Conservation (phyloP, 176 grass and related monocot species). For the Phoenix dactylifera region DNA sequence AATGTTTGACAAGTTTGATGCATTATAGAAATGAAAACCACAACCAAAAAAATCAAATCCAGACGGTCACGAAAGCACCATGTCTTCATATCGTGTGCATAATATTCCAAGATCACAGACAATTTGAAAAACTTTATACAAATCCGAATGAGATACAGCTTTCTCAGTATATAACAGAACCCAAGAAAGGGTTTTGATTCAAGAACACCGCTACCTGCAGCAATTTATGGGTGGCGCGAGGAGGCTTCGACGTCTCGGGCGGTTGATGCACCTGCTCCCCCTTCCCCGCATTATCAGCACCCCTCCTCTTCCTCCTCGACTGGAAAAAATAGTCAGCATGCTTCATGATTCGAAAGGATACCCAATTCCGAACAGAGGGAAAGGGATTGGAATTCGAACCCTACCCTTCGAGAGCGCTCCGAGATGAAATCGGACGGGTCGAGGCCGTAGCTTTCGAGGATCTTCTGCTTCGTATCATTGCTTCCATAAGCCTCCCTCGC, state of each 20-base stretch:
- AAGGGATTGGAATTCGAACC: slow-evolving; percentile 1
- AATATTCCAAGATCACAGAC: too few species aligned
- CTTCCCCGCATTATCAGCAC: not conserved
- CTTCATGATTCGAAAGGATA: not conserved
- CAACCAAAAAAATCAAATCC: too few species aligned
- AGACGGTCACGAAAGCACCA: too few species aligned
- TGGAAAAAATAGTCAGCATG: slow-evolving; percentile 7
- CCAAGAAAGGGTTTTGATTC: too few species aligned
- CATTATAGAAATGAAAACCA: too few species aligned
- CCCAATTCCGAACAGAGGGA: not conserved
- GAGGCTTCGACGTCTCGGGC: slow-evolving; percentile 17
- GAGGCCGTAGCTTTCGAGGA: slow-evolving; percentile 63
- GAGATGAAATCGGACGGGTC: slow-evolving; percentile 47
- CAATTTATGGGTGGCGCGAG: slow-evolving; percentile 76
- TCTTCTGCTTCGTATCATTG: slow-evolving; percentile 4
- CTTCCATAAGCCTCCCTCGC: slow-evolving; percentile 29
- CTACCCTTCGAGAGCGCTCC: slow-evolving; percentile 31
- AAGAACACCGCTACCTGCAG: slow-evolving; percentile 44
- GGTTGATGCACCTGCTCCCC: not conserved
- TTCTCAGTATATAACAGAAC: too few species aligned
- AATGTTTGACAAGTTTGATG: too few species aligned
- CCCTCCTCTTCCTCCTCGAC: slow-evolving; percentile 12
- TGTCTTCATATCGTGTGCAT: too few species aligned
- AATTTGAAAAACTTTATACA: too few species aligned
- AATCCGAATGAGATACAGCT: too few species aligned